These are phyloP conservation scores for Alloteropsis angusta DNA, from an alignment of 202 grass and related monocot genomes.

Conservation along the genomic window DNA sequence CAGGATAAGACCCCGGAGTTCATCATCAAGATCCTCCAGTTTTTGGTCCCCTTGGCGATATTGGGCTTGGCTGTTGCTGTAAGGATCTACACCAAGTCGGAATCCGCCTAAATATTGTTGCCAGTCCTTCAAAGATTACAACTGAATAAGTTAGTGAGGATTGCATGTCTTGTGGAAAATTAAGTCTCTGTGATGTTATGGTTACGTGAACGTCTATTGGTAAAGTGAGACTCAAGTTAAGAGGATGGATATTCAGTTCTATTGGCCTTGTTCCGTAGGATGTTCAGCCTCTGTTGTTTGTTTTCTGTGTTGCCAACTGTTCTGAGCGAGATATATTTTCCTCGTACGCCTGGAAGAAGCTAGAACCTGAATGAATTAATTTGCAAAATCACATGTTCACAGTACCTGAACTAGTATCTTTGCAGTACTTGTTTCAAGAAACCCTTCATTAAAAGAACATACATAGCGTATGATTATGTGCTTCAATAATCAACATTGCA, in stretches of 20 bases:
- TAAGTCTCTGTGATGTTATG: constrained; percentile 1
- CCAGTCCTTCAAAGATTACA: constrained; percentile 4
- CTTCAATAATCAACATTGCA: not conserved
- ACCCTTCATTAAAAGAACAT: not conserved
- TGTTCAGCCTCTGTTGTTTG: not conserved
- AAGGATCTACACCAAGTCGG: constrained; percentile 72
- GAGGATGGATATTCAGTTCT: constrained; percentile 19
- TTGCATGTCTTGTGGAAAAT: constrained; percentile 23
- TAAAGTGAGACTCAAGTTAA: constrained; percentile 14
- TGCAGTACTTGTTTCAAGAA: not conserved
- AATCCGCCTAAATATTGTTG: constrained; percentile 24
- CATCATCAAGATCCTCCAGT: constrained; percentile 81
- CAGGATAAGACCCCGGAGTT: constrained; percentile 77
- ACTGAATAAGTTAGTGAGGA: constrained; percentile 37
- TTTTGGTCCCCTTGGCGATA: constrained; percentile 67
- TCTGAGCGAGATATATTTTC: not conserved
- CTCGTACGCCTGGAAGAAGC: not conserved
- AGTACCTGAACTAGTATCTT: no score
- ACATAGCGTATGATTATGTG: not conserved
- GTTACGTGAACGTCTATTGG: not conserved
- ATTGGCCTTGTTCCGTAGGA: not conserved
- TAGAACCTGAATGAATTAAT: not conserved
- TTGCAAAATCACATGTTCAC: not conserved
- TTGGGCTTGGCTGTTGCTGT: constrained; percentile 56
- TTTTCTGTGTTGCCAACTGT: not conserved